phyloP scores from a whole-genome alignment of 2,329 filamentous ascomycete genomes.

The Aspergillus sp. region DNA sequence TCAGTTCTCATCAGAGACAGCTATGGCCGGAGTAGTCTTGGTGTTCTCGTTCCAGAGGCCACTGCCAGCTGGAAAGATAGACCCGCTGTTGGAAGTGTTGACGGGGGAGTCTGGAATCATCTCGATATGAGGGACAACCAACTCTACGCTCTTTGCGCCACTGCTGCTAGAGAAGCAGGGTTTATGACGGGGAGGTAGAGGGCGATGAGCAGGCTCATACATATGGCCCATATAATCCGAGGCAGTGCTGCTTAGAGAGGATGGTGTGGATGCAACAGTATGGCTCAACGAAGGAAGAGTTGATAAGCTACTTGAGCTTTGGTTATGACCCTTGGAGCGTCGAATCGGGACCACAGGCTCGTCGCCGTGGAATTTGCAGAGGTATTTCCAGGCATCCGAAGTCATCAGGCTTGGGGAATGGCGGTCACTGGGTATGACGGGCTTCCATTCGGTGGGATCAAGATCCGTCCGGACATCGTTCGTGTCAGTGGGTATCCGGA shows the following conservation, averaged over 20 bases:
- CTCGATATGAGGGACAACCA: slow-evolving; percentile 42
- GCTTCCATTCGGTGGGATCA: slow-evolving; percentile 53
- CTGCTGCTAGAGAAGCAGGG: slow-evolving; percentile 36
- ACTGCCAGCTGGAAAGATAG: slow-evolving; percentile 31
- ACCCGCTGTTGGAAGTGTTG: slow-evolving; percentile 24
- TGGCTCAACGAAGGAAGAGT: slow-evolving; percentile 37
- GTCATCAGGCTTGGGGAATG: slow-evolving; percentile 21
- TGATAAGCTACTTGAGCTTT: slow-evolving; percentile 35
- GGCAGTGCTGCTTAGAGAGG: slow-evolving; percentile 39
- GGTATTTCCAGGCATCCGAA: slow-evolving; percentile 46
- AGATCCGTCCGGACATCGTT: slow-evolving; percentile 46
- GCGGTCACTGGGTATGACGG: slow-evolving; percentile 36
- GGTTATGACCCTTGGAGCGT: slow-evolving; percentile 21
- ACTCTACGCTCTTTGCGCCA: slow-evolving; percentile 37
- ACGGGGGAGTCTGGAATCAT: slow-evolving; percentile 16
- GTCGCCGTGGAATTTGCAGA: slow-evolving; percentile 45
- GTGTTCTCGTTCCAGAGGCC: slow-evolving; percentile 27
- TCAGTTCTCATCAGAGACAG: slow-evolving; percentile 5
- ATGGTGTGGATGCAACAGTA: slow-evolving; percentile 37
- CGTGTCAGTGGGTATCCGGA: slow-evolving; percentile 41
- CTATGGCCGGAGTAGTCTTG: slow-evolving; percentile 12
- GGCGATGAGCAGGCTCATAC: slow-evolving; percentile 32
- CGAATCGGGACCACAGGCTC: slow-evolving; percentile 19
- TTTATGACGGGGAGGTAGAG: slow-evolving; percentile 43
- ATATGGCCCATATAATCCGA: slow-evolving; percentile 33